These are phyloP conservation scores for Sclerotinia minor DNA, from an alignment of 2,329 filamentous ascomycete species.

Conservation along the genomic window DNA sequence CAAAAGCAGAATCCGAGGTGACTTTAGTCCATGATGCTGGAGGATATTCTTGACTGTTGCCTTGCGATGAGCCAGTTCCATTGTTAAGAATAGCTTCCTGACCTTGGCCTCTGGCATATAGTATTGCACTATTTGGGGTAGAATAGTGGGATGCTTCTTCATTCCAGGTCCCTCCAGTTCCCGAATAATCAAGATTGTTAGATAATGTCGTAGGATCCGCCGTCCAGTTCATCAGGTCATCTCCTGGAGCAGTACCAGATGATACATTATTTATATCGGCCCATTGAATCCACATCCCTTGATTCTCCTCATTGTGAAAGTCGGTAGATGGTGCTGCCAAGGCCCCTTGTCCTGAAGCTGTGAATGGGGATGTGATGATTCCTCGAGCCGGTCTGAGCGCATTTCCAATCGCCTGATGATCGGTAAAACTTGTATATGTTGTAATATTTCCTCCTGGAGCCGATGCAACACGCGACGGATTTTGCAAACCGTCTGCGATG, in stretches of 20 bases:
- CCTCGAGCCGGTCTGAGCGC: conserved; percentile 43
- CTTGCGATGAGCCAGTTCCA: conserved; percentile 57
- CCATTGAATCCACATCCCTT: conserved; percentile 18
- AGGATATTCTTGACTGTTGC: conserved; percentile 69
- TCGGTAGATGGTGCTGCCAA: conserved; percentile 26
- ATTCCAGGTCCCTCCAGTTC: conserved; percentile 47
- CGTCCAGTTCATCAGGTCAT: conserved; percentile 41
- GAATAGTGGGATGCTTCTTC: conserved; percentile 23
- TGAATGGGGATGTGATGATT: conserved; percentile 50
- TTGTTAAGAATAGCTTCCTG: conserved; percentile 57
- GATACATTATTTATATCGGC: not conserved
- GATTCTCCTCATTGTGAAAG: conserved; percentile 28
- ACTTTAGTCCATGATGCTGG: conserved; percentile 65
- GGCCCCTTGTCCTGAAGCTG: conserved; percentile 51
- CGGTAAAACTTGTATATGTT: conserved; percentile 44
- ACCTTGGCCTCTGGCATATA: conserved; percentile 47
- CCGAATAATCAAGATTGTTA: conserved; percentile 48
- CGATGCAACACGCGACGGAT: conserved; percentile 38
- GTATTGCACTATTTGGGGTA: conserved; percentile 25
- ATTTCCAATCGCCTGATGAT: conserved; percentile 32
- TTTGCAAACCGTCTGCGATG: conserved; percentile 57
- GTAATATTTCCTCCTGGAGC: conserved; percentile 36
- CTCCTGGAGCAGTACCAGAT: not conserved
- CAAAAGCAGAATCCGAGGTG: conserved; percentile 57
- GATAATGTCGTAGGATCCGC: conserved; percentile 26